Base-by-base conservation (phyloP, 805 yeast species). In the Hanseniaspora lindneri region DNA sequence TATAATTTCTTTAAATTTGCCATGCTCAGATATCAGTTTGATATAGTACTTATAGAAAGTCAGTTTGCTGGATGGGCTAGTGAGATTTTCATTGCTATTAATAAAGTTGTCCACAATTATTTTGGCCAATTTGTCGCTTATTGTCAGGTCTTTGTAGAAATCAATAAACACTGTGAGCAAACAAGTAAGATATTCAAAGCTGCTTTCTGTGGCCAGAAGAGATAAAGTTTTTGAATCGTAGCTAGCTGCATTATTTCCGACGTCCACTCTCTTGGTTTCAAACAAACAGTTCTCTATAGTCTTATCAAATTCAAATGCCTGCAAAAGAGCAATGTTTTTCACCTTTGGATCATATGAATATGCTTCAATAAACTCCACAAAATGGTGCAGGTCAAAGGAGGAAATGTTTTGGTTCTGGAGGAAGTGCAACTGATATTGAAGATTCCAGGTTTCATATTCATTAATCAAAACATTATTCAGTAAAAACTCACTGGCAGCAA, bases 401-500 rank as follows among this genome's bases (percentile, higher is more conserved):
- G 42, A 13, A 20, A 20, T 24, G 13, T 32, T 32, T 10, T 17
- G 16, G 1, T 16, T 39, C 17, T 27, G 17, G 4, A 46, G 25
- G n/a, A 17, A 27, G 3, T 35, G 11, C 21, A 46, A 25, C 27
- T 46, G 49, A 34, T 46, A 46, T 8, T 46, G 20, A 3, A 23
- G 10, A 25, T 40, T 39, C 49, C 49, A 46, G 13, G 34, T 33
- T 2, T 23, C 23, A 25, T 30, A 46, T 23, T 41, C 30, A 13
- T 46, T 41, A 17, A 46, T 25, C 6, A 46, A 5, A n/a, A 39
- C 24, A 3, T 46, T 39, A 25, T 40, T 16, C 29, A 46, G 23
- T n/a, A 46, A 37, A 20, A 19, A 46, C 20, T 46, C 43, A 32
- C 49, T 46, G 5, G 49, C 24, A 21, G 39, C 16, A 11, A 46